These are phyloP conservation scores for Tylopilus sp. DNA, from an alignment of 1,284 basidiomycete genomes.

Conservation along the genomic window DNA sequence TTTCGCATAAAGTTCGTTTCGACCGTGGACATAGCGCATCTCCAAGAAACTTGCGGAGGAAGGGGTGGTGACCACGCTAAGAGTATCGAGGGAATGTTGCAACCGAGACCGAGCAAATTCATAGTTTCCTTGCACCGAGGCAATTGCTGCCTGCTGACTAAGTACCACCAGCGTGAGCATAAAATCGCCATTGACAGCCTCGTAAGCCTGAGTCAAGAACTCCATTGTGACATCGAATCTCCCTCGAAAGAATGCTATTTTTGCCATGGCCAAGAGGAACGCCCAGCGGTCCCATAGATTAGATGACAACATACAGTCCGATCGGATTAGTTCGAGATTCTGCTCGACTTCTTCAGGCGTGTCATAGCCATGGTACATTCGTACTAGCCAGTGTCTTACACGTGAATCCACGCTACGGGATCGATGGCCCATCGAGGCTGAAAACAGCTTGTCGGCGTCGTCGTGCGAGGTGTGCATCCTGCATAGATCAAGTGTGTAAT, in stretches of 20 bases:
- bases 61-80: background rate
- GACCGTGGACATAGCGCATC: background rate
- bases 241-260: background rate
- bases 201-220: background rate
- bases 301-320: background rate
- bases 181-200: background rate
- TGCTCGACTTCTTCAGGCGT: background rate
- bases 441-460: background rate
- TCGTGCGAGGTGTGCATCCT: background rate
- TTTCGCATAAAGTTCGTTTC: background rate
- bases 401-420: background rate
- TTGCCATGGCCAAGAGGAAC: background rate
- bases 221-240: background rate
- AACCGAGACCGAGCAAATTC: background rate
- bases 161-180: background rate
- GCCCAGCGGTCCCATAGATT: background rate
- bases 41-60: background rate
- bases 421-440: background rate
- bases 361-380: background rate
- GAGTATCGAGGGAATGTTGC: background rate
- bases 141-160: background rate
- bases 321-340: background rate
- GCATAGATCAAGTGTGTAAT: background rate
- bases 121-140: background rate
- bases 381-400: background rate